Conservation (phyloP, 2,329 filamentous ascomycete genomes). For the Acrocalymma vagum region DNA sequence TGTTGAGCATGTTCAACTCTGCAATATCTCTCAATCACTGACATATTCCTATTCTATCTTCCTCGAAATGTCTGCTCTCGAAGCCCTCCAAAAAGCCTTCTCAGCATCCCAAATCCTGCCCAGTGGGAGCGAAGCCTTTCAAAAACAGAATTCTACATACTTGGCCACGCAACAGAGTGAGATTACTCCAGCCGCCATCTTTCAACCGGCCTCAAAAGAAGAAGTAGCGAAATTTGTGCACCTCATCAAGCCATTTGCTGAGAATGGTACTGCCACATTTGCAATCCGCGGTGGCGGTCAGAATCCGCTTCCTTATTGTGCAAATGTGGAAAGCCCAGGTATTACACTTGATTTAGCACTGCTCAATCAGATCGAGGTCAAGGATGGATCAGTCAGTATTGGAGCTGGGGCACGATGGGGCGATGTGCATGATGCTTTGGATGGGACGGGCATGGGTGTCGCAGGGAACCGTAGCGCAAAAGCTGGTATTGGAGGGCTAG, state of each 20-base stretch:
- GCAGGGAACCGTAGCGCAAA: slow-evolving; percentile 6
- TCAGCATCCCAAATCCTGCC: not conserved
- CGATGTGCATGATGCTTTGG: slow-evolving; percentile 8
- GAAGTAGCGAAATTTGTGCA: slow-evolving; percentile 10
- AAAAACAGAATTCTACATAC: slow-evolving; percentile 7
- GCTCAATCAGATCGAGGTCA: slow-evolving; percentile 7
- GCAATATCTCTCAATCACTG: no score
- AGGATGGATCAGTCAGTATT: slow-evolving; percentile 5
- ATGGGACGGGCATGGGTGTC: slow-evolving; percentile 9
- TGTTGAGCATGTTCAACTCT: no score
- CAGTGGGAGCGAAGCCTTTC: slow-evolving; percentile 1
- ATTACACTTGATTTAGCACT: slow-evolving; percentile 7
- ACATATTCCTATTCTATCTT: no score
- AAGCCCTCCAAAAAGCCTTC: not conserved
- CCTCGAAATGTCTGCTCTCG: not conserved
- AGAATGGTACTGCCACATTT: not conserved
- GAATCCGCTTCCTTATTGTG: slow-evolving; percentile 10
- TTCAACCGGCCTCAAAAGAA: slow-evolving; percentile 1
- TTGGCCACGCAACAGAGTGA: slow-evolving; percentile 4
- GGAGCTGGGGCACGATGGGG: slow-evolving; percentile 11
- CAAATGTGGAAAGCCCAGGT: slow-evolving; percentile 4
- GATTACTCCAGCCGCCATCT: slow-evolving; percentile 4
- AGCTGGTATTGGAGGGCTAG: slow-evolving; percentile 6
- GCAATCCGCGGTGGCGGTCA: slow-evolving; percentile 9
- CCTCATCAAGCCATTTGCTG: slow-evolving; percentile 1